phyloP scores from a whole-genome alignment of 2,329 filamentous ascomycete species.

The Colletotrichum euphorbiae region DNA sequence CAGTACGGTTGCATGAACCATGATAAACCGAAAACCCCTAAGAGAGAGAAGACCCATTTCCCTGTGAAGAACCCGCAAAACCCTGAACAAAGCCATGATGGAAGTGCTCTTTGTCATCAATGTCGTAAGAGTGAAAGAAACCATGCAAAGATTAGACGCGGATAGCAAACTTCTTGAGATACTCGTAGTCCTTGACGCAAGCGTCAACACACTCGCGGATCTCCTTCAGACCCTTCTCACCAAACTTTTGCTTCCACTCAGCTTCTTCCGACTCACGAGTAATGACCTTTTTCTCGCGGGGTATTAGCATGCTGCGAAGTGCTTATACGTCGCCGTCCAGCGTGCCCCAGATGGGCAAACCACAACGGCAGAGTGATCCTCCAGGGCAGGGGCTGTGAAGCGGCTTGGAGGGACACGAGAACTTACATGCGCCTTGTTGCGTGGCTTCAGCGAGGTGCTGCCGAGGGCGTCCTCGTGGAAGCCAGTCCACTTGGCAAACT shows the following conservation, averaged over 20 bases:
- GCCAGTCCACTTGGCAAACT: constrained; percentile 96
- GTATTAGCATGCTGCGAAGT: constrained; percentile 33
- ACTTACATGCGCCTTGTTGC: constrained; percentile 71
- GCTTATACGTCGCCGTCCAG: constrained; percentile 12
- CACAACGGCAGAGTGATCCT: constrained; percentile 15
- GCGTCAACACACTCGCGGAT: constrained; percentile 79
- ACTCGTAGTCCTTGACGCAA: constrained; percentile 82
- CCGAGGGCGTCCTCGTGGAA: constrained; percentile 96
- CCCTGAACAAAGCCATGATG: not conserved
- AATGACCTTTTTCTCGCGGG: constrained; percentile 65
- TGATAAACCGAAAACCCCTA: constrained; percentile 25
- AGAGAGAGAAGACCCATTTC: not conserved
- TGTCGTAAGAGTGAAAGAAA: constrained; percentile 17
- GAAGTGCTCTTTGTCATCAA: constrained; percentile 34
- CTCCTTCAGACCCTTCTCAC: constrained; percentile 74
- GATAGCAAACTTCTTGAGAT: constrained; percentile 82
- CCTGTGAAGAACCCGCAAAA: not conserved
- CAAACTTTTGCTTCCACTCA: constrained; percentile 81
- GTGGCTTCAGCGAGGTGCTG: constrained; percentile 79
- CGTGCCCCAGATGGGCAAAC: constrained; percentile 22
- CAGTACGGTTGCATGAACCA: constrained; percentile 38
- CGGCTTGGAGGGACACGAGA: constrained; percentile 16
- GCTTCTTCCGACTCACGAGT: constrained; percentile 74
- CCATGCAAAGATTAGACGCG: constrained; percentile 57
- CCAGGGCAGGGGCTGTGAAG: constrained; percentile 14